phyloP scores from a whole-genome alignment of 2,329 filamentous ascomycete genomes.

The Amphichorda felina region DNA sequence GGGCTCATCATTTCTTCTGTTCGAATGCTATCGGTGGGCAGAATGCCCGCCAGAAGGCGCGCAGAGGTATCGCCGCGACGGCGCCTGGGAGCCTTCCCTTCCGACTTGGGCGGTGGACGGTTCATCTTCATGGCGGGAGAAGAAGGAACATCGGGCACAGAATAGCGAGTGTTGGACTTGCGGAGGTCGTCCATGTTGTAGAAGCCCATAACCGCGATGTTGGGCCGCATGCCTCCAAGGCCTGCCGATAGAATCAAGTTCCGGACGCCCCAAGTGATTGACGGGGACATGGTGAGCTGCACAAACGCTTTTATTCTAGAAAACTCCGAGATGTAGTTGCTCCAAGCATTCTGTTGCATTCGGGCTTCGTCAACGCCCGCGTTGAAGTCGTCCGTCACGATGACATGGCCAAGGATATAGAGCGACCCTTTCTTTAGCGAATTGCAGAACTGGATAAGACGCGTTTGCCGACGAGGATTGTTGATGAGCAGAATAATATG shows the following conservation, averaged over 20 bases:
- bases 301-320: slow-evolving; percentile 84
- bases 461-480: slow-evolving; percentile 68
- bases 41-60: slow-evolving; percentile 40
- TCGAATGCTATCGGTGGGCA: slow-evolving; percentile 60
- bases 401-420: slow-evolving; percentile 79
- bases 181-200: slow-evolving; percentile 72
- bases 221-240: slow-evolving; percentile 78
- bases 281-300: slow-evolving; percentile 73
- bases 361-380: slow-evolving; percentile 70
- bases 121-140: slow-evolving; percentile 21
- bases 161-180: slow-evolving; percentile 40
- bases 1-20: slow-evolving; percentile 57
- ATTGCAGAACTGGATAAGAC: slow-evolving; percentile 84
- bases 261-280: slow-evolving; percentile 72
- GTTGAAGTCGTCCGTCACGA: slow-evolving; percentile 74
- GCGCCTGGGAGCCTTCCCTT: slow-evolving; percentile 19
- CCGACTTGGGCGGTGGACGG: slow-evolving; percentile 15
- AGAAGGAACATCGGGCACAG: slow-evolving; percentile 38
- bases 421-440: slow-evolving; percentile 78
- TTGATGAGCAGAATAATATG: slow-evolving; percentile 80
- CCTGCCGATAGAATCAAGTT: slow-evolving; percentile 76
- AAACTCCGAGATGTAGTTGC: slow-evolving; percentile 71
- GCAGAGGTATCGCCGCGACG: slow-evolving; percentile 42
- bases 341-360: slow-evolving; percentile 71
- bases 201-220: slow-evolving; percentile 72